Conservation (phyloP, 768 basidiomycete species). For the Psilocybe cyanescens region DNA sequence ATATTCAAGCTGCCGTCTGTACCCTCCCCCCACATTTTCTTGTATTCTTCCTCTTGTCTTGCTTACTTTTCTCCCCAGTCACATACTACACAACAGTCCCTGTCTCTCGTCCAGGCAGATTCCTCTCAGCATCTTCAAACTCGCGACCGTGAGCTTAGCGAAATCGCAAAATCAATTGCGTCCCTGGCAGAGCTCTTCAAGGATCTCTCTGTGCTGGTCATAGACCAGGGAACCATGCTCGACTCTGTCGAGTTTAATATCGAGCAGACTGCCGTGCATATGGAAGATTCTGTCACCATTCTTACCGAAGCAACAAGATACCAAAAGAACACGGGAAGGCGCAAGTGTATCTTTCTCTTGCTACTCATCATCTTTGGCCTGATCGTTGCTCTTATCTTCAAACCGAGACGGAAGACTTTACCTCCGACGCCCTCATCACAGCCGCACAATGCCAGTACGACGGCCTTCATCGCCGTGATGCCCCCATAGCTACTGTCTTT, state of each 20-base stretch:
- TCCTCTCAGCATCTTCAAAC: constrained; percentile 44
- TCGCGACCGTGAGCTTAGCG: constrained; percentile 73
- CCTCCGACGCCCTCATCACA: constrained; percentile 30
- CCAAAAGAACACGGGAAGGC: constrained; percentile 91
- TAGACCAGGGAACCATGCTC: constrained; percentile 96
- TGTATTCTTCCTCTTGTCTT: constrained; percentile 11
- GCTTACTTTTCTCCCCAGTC: constrained; percentile 25
- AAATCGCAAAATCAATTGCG: constrained; percentile 92
- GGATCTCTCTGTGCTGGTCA: constrained; percentile 89
- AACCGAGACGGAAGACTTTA: constrained; percentile 67
- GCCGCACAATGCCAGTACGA: constrained; percentile 8
- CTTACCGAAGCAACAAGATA: constrained; percentile 88
- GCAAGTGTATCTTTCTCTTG: constrained; percentile 93
- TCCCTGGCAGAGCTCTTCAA: constrained; percentile 95
- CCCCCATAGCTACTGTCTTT: neutral
- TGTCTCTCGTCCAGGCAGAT: constrained; percentile 43
- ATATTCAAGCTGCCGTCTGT: constrained; percentile 84
- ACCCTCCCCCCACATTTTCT: neutral
- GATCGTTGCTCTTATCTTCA: constrained; percentile 89
- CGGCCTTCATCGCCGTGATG: constrained; percentile 11
- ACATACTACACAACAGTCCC: constrained; percentile 41
- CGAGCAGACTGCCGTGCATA: constrained; percentile 83
- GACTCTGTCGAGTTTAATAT: constrained; percentile 99
- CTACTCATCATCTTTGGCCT: constrained; percentile 88
- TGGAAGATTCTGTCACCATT: constrained; percentile 85